These are phyloP conservation scores for Magnolia changhungtana DNA, from an alignment of 164 flowering plant genomes.

Conservation along the genomic window DNA sequence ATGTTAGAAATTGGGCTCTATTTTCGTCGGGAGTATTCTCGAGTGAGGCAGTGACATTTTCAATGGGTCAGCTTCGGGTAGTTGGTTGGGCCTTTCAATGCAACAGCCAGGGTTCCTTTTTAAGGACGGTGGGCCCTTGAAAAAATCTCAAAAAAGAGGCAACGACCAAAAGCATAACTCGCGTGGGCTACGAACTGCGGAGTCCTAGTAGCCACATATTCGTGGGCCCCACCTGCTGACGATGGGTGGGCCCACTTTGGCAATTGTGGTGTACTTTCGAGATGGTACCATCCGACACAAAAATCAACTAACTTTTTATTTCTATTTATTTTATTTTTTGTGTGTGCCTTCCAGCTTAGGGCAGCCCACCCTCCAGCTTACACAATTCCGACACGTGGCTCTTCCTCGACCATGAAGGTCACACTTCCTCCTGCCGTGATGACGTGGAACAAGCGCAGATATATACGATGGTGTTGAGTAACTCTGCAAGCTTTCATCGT, in stretches of 20 bases:
- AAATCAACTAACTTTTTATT: background rate
- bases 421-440: background rate
- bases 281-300: slow-evolving; percentile 3
- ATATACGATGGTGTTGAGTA: no score
- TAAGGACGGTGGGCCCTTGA: slow-evolving; percentile 4
- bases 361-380: slow-evolving; percentile 14
- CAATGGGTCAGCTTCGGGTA: background rate
- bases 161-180: slow-evolving; percentile 1
- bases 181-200: background rate
- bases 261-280: slow-evolving; percentile 20
- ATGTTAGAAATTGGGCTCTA: no score
- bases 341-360: slow-evolving; percentile 27
- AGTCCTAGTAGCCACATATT: background rate
- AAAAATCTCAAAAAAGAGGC: slow-evolving; percentile 1
- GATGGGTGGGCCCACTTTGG: slow-evolving; percentile 4
- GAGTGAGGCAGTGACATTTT: background rate
- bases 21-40: background rate
- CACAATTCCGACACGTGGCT: slow-evolving; percentile 22
- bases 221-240: background rate
- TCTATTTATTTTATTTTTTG: background rate
- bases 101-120: no score
- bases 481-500: background rate
- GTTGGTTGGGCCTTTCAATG: background rate
- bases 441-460: background rate
- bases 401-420: slow-evolving; percentile 14